Base-by-base conservation (phyloP, 441 rosid genomes). In the Arabidopsis hybrid region DNA sequence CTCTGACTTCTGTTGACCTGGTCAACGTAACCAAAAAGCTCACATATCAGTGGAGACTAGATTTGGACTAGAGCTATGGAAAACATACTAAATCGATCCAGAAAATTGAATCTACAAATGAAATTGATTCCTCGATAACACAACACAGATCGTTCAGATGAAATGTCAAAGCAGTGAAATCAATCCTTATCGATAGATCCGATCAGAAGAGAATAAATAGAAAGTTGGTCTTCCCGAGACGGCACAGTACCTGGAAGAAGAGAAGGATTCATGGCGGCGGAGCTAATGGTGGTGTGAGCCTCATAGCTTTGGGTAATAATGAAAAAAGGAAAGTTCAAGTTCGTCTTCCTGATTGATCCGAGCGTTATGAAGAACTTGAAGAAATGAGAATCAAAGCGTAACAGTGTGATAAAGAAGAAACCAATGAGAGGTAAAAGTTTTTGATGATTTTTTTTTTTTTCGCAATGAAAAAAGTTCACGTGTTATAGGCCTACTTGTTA, bases 1-100 rank as follows among this genome's bases (percentile, higher is more conserved):
- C 49, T 72, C n/a, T 9, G 26, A 47, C 69, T 67, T 29, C 34
- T 43, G 16, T 58, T 75, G 64, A 80, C 78, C 89, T 85, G 85
- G 56, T 67, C 81, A 53, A 52, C 17, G 5, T 9, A 16, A 14
- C 12, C 46, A 49, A n/a, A 55, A 13, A 53, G 1, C 31, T 1
- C 12, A n/a, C 6, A 29, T 53, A 29, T 56, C 32, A 32, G 10
- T 53, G 8, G 2, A 13, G 47, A 47, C 52, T 14, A 56, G 77
- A 64, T 35, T 72, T 42, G 9, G 70, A 63, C 55, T 55, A 53
- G 4, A 53, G 51, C 13, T 50, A 9, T 17, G 43, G 5, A 59
- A 42, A 45, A 10, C n/a, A 9, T 5, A 17, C 26, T 38, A 11
- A 60, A 18, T 60, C 65, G 32, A 60, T 39, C 47, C n/a, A 60